These are phyloP conservation scores for Calonectria pseudoreteaudii DNA, from an alignment of 2,329 filamentous ascomycete genomes.

Conservation along the genomic window DNA sequence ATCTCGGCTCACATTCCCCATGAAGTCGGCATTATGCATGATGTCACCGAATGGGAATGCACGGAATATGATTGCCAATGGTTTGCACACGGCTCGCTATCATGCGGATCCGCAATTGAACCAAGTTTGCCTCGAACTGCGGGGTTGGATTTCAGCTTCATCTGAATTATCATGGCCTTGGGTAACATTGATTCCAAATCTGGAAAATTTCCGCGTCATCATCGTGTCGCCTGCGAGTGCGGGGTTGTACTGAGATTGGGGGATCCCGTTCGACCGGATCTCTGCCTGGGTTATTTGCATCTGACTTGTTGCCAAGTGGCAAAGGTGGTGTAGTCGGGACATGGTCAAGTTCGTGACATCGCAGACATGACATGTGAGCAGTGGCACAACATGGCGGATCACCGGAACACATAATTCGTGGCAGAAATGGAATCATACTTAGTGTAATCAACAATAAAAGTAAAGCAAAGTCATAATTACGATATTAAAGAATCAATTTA, in stretches of 20 bases:
- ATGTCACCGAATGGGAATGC: background rate
- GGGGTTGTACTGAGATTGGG: background rate
- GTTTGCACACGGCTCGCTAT: background rate
- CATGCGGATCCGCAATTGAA: background rate
- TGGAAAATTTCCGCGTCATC: background rate
- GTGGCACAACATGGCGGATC: background rate
- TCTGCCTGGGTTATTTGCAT: background rate
- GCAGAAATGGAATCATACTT: background rate
- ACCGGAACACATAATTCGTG: background rate
- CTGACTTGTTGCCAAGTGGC: background rate
- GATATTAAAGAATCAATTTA: background rate
- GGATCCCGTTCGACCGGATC: background rate
- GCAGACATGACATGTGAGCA: background rate
- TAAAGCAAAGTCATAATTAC: background rate
- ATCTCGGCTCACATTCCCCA: background rate
- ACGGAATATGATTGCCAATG: background rate
- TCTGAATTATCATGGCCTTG: background rate
- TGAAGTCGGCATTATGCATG: slow-evolving; percentile 7
- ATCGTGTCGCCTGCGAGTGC: background rate
- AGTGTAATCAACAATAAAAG: background rate
- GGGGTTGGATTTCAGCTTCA: background rate
- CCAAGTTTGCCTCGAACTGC: background rate
- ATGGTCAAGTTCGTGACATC: background rate
- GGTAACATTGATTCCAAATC: background rate
- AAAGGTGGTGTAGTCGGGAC: background rate